Evolutionary conservation across 306 rosid species (phyloP).

Genomic region (Casuarina equisetifolia): DNA sequence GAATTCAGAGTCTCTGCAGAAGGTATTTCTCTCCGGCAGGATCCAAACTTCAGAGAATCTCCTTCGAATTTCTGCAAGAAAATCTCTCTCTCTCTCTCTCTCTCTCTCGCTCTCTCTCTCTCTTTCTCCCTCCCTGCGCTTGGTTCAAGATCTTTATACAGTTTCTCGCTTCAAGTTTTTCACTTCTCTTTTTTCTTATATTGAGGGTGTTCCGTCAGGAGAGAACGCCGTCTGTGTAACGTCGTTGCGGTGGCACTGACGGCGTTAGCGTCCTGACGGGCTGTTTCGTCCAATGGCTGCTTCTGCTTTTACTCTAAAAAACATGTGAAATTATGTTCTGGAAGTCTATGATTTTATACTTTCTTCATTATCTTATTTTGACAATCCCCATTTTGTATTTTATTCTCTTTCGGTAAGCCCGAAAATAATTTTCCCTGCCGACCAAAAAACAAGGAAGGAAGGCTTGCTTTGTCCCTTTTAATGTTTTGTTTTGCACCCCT

Average conservation of each 20-base stretch:
- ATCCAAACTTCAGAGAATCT: slow-evolving; percentile 17
- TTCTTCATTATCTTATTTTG: slow-evolving; percentile 16
- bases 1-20: slow-evolving; percentile 23
- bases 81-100: slow-evolving; percentile 20
- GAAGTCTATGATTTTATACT: slow-evolving; percentile 25
- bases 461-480: too few species aligned
- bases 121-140: slow-evolving; percentile 31
- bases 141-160: slow-evolving; percentile 46
- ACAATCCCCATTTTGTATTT: slow-evolving; percentile 31
- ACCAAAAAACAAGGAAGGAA: too few species aligned
- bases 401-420: slow-evolving; percentile 34
- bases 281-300: slow-evolving; percentile 26
- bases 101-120: slow-evolving; percentile 4
- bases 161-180: slow-evolving; percentile 35
- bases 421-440: slow-evolving; percentile 15
- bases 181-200: slow-evolving; percentile 18
- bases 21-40: background rate
- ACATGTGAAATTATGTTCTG: background rate
- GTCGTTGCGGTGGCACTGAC: slow-evolving; percentile 63
- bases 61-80: slow-evolving; percentile 19
- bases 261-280: slow-evolving; percentile 29
- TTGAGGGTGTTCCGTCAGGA: slow-evolving; percentile 43
- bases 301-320: slow-evolving; percentile 31
- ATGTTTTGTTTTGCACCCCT: too few species aligned
- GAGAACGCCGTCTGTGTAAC: slow-evolving; percentile 46